Conservation (phyloP, 495 filamentous ascomycete genomes). For the Amphirosellinia nigrospora region DNA sequence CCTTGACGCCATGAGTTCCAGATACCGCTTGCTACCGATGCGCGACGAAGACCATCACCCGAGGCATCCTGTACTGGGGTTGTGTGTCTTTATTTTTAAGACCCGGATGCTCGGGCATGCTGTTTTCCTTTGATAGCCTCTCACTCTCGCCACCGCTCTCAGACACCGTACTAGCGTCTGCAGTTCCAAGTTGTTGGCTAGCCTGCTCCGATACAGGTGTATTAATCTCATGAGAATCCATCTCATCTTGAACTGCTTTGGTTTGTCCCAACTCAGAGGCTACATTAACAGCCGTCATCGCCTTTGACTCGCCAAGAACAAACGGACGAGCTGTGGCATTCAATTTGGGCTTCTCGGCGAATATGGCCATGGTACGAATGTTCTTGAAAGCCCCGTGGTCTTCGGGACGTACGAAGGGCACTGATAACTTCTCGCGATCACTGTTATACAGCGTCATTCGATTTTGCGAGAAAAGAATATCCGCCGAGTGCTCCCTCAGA, state of each 20-base stretch:
- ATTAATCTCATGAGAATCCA: constrained; percentile 29
- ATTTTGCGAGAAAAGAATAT: constrained; percentile 91
- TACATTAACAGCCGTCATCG: constrained; percentile 27
- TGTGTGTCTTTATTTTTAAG: constrained; percentile 38
- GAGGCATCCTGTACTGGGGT: constrained; percentile 32
- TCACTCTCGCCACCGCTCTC: constrained; percentile 49
- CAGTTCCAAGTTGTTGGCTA: constrained; percentile 39
- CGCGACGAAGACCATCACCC: constrained; percentile 47
- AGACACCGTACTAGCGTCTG: constrained; percentile 42
- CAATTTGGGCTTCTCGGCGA: constrained; percentile 54
- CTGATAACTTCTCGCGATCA: constrained; percentile 84
- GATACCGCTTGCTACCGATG: constrained; percentile 57
- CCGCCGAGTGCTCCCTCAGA: constrained; percentile 84
- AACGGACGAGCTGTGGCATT: constrained; percentile 59
- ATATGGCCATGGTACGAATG: constrained; percentile 65
- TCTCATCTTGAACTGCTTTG: constrained; percentile 28
- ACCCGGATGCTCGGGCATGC: constrained; percentile 30
- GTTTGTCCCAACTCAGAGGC: constrained; percentile 28
- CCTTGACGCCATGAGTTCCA: constrained; percentile 76
- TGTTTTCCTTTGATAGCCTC: constrained; percentile 37
- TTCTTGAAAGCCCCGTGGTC: constrained; percentile 79
- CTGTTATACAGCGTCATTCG: constrained; percentile 85
- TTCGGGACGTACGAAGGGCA: constrained; percentile 94
- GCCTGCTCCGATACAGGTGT: constrained; percentile 42
- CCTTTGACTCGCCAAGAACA: constrained; percentile 45